Conservation (phyloP, 192 early-diverging fungal species). For the Coemansia pectinata region DNA sequence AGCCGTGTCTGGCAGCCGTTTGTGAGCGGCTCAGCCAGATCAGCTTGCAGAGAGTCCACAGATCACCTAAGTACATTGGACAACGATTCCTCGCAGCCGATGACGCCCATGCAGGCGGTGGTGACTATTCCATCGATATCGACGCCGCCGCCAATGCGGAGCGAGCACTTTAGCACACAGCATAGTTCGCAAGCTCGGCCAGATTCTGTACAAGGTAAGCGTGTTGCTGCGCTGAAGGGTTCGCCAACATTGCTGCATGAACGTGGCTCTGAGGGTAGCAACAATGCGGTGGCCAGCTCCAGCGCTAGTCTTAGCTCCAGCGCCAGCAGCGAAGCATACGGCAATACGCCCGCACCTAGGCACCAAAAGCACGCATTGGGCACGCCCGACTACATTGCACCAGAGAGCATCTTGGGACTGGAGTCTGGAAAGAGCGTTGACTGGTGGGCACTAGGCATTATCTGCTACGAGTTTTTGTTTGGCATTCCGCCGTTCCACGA, state of each 20-base stretch:
- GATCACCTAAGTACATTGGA: not conserved
- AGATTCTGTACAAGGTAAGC: constrained; percentile 30
- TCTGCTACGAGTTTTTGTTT: constrained; percentile 90
- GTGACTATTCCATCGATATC: constrained; percentile 5
- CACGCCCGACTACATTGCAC: constrained; percentile 92
- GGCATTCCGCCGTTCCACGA: constrained; percentile 81
- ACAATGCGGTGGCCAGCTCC: constrained; percentile 10
- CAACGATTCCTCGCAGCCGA: not conserved
- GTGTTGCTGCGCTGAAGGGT: constrained; percentile 56
- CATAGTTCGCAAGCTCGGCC: not conserved
- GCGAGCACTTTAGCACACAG: not conserved
- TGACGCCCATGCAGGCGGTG: not conserved
- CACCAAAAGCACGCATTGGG: constrained; percentile 60
- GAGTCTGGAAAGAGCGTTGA: constrained; percentile 80
- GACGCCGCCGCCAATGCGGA: constrained; percentile 11
- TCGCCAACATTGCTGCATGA: not conserved
- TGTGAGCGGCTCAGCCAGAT: not conserved
- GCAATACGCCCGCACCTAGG: not conserved
- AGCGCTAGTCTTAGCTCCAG: constrained; percentile 12
- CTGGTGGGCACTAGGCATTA: constrained; percentile 89
- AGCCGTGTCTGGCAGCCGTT: constrained; percentile 17
- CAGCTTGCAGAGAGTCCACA: not conserved
- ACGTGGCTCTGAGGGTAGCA: constrained; percentile 1
- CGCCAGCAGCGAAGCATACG: constrained; percentile 3
- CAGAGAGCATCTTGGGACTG: constrained; percentile 88